phyloP scores from a whole-genome alignment of 192 early-diverging fungal species.

The Mycoemilia scoparia region DNA sequence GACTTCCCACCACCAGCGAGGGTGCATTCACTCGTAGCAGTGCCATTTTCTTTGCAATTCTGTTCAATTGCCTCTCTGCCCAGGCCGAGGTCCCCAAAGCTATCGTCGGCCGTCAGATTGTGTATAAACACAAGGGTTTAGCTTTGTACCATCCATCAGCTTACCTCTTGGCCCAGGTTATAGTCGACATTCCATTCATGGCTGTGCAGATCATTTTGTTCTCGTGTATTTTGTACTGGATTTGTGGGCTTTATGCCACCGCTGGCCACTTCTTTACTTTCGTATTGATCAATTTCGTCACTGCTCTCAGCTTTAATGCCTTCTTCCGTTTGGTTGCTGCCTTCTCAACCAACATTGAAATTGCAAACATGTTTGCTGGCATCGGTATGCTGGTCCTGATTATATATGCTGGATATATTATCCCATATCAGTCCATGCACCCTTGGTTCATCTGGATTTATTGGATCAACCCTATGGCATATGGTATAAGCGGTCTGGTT shows the following conservation, averaged over 20 bases:
- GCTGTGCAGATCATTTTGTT: slow-evolving; percentile 35
- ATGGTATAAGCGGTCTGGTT: slow-evolving; percentile 44
- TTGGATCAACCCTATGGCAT: slow-evolving; percentile 51
- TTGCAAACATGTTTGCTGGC: slow-evolving; percentile 24
- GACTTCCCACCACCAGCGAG: slow-evolving; percentile 29
- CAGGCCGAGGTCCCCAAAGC: slow-evolving; percentile 49
- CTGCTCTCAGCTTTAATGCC: slow-evolving; percentile 36
- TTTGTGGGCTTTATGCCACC: slow-evolving; percentile 34
- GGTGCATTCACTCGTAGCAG: slow-evolving; percentile 69
- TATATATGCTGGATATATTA: slow-evolving; percentile 31
- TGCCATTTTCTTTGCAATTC: slow-evolving; percentile 51
- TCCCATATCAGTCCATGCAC: slow-evolving; percentile 40
- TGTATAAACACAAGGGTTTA: slow-evolving; percentile 62
- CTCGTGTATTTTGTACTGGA: slow-evolving; percentile 42
- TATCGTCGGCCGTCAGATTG: slow-evolving; percentile 48
- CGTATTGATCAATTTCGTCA: slow-evolving; percentile 36
- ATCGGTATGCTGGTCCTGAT: slow-evolving; percentile 21
- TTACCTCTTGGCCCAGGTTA: slow-evolving; percentile 37
- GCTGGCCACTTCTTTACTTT: slow-evolving; percentile 51
- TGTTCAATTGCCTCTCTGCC: slow-evolving; percentile 50
- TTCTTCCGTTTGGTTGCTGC: slow-evolving; percentile 37
- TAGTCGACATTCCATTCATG: slow-evolving; percentile 37
- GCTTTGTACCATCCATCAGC: slow-evolving; percentile 51
- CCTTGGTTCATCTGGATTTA: slow-evolving; percentile 45
- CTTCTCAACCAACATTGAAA: slow-evolving; percentile 20